phyloP scores from a whole-genome alignment of 2,329 filamentous ascomycete species.

The Periglandula ipomoeae region DNA sequence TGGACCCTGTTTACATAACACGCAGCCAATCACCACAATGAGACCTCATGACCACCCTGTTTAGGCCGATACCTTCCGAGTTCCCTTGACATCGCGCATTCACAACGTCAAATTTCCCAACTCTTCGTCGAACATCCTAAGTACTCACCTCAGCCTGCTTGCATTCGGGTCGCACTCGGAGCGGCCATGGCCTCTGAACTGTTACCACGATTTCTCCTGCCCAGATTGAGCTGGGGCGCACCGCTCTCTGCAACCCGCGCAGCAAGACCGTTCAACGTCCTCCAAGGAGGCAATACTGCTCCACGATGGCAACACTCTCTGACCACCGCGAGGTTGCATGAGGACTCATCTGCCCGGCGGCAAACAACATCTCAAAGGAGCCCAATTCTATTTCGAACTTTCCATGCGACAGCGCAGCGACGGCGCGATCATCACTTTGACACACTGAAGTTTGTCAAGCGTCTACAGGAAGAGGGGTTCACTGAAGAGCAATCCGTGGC shows the following conservation, averaged over 20 bases:
- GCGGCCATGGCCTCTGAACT: constrained; percentile 25
- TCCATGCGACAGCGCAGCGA: constrained; percentile 55
- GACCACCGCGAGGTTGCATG: neutral
- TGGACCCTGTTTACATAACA: neutral
- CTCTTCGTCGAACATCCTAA: too few species aligned
- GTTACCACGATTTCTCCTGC: constrained; percentile 45
- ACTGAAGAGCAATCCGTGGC: constrained; percentile 91
- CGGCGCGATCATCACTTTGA: constrained; percentile 90
- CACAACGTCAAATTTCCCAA: constrained; percentile 15
- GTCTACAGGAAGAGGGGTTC: constrained; percentile 83
- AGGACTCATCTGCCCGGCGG: constrained; percentile 4
- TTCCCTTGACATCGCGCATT: neutral
- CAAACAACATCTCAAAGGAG: constrained; percentile 8
- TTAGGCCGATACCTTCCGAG: constrained; percentile 5
- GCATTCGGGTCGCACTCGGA: constrained; percentile 8
- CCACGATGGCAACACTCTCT: constrained; percentile 3
- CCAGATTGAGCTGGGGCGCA: constrained; percentile 43
- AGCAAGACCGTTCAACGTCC: constrained; percentile 13
- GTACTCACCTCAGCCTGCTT: too few species aligned
- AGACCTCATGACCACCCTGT: constrained; percentile 7
- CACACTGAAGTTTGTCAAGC: constrained; percentile 92
- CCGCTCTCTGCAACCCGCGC: constrained; percentile 17
- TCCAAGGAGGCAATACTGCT: constrained; percentile 10
- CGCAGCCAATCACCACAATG: constrained; percentile 7
- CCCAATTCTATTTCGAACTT: constrained; percentile 33